These are phyloP conservation scores for Paragyromitra xinjiangensis DNA, from an alignment of 495 filamentous ascomycete species.

Conservation along the genomic window DNA sequence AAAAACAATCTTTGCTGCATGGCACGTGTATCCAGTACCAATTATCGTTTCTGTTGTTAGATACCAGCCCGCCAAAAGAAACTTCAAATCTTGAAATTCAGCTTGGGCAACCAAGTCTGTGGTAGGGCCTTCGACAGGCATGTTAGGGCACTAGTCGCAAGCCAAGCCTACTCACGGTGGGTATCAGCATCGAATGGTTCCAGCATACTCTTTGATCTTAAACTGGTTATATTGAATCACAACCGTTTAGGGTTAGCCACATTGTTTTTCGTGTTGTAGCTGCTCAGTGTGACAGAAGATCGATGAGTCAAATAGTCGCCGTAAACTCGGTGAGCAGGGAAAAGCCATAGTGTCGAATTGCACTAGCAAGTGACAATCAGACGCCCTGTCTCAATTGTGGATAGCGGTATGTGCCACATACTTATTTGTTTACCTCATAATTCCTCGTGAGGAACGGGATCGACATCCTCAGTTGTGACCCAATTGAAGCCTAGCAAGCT, in stretches of 20 bases:
- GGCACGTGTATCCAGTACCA: slow-evolving; percentile 7
- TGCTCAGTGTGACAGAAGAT: background rate
- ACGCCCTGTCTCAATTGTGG: background rate
- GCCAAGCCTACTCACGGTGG: background rate
- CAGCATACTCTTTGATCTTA: background rate
- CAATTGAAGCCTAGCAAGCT: background rate
- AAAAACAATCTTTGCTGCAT: slow-evolving; percentile 1
- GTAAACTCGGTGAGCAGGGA: too few relatives aligned
- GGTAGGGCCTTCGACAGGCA: background rate
- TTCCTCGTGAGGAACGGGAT: background rate
- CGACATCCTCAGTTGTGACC: background rate
- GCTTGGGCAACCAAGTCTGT: background rate
- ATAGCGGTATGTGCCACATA: background rate
- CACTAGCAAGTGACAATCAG: background rate
- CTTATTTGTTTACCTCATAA: background rate
- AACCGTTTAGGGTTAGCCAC: background rate
- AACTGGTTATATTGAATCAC: background rate
- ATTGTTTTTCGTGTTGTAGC: background rate
- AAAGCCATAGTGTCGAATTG: background rate
- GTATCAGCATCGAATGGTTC: background rate
- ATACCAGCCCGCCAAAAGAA: slow-evolving; percentile 11
- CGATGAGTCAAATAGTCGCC: too few relatives aligned
- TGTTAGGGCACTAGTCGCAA: background rate
- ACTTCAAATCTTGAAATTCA: background rate
- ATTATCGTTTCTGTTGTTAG: background rate